These are phyloP conservation scores for Volvox reticuliferus DNA, from an alignment of 139 green algal genomes.

Conservation along the genomic window DNA sequence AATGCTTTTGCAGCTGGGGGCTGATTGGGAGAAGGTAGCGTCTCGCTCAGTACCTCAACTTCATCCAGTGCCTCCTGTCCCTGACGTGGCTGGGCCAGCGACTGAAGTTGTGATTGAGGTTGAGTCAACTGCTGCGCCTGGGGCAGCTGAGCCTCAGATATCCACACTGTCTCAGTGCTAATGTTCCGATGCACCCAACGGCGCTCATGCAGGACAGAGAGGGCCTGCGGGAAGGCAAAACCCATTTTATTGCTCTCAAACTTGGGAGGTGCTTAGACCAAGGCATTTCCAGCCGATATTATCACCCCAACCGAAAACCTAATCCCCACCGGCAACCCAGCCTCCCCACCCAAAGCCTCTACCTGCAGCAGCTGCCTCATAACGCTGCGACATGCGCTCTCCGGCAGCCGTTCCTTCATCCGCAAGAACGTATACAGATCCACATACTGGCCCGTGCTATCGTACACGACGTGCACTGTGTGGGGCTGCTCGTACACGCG, in stretches of 20 bases:
- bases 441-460: neutral
- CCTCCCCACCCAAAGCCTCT: too few species aligned
- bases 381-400: neutral
- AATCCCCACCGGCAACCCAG: too few species aligned
- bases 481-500: conserved; percentile 7
- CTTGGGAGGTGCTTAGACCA: too few species aligned
- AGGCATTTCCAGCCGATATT: too few species aligned
- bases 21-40: too few species aligned
- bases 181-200: conserved; percentile 43
- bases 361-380: conserved; percentile 43
- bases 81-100: too few species aligned
- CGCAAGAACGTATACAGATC: conserved; percentile 22
- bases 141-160: neutral
- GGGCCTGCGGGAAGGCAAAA: neutral
- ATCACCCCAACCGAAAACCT: too few species aligned
- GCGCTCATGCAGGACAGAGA: conserved; percentile 2
- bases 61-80: too few species aligned
- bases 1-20: too few species aligned
- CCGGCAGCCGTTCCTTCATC: conserved; percentile 4
- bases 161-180: conserved; percentile 28
- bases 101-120: too few species aligned
- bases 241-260: too few species aligned
- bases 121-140: neutral
- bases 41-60: too few species aligned
- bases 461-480: conserved; percentile 32